A percentile compares a stretch with the other conserved stretches of the same genome.
phyloP scores from a whole-genome alignment of 176 grass and related monocot species.

The Poa annua region DNA sequence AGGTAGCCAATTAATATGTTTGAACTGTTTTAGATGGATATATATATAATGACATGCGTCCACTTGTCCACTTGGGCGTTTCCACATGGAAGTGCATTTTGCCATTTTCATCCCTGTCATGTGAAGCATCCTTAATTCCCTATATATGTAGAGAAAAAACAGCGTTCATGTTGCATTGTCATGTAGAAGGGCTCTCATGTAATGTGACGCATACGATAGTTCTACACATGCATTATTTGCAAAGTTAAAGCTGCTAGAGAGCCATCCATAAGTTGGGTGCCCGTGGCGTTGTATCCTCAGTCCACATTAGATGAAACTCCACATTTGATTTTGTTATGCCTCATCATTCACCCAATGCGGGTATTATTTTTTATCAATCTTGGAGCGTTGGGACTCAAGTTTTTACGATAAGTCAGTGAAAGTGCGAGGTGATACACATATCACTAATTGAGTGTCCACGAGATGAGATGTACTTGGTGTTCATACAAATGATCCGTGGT shows the following conservation, averaged over 20 bases:
- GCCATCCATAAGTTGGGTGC: not conserved
- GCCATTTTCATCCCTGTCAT: not conserved
- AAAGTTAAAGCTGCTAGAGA: not conserved
- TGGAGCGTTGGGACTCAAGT: not conserved
- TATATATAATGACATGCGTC: not conserved
- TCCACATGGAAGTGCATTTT: not conserved
- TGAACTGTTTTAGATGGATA: not conserved
- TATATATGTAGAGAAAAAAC: not conserved
- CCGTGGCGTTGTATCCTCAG: not conserved
- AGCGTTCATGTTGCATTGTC: not conserved
- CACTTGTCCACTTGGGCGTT: slow-evolving; percentile 14
- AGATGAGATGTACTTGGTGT: not conserved
- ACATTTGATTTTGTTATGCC: not conserved
- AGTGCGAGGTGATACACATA: not conserved
- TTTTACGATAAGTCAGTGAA: not conserved
- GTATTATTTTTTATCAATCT: not conserved
- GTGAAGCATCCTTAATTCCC: not conserved
- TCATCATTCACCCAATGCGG: not conserved
- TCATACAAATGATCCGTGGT: not conserved
- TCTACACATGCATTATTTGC: not conserved
- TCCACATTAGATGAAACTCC: not conserved
- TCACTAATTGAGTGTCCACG: too few relatives aligned
- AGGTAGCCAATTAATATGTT: not conserved
- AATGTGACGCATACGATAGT: too few relatives aligned
- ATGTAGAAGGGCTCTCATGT: not conserved